Percentiles rank a stretch among this genome's conserved stretches.
phyloP scores from a whole-genome alignment of 1,284 basidiomycete species.

The Amylostereum areolatum region DNA sequence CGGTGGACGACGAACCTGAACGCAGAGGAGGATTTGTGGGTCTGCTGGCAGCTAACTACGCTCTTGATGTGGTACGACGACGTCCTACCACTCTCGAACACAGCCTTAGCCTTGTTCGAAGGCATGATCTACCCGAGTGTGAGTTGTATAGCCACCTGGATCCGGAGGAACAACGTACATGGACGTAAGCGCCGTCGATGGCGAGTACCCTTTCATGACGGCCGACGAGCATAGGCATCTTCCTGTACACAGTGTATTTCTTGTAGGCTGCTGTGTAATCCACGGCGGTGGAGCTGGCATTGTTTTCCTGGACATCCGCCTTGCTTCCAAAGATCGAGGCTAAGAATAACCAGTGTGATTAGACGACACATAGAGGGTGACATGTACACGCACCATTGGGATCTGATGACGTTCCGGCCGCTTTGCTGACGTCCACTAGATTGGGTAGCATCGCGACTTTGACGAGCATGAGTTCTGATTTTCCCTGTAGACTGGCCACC shows the following conservation, averaged over 20 bases:
- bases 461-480: conserved; percentile 80
- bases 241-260: conserved; percentile 93
- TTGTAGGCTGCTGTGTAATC: conserved; percentile 80
- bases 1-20: conserved; percentile 83
- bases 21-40: conserved; percentile 70
- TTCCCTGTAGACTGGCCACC: conserved; percentile 87
- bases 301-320: conserved; percentile 67
- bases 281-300: conserved; percentile 45
- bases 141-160: background rate
- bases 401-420: conserved; percentile 69
- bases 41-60: conserved; percentile 80
- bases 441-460: conserved; percentile 72
- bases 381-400: conserved; percentile 68
- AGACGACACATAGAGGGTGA: conserved; percentile 1
- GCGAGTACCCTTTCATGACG: conserved; percentile 89
- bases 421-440: conserved; percentile 55
- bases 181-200: conserved; percentile 93
- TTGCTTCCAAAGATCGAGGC: conserved; percentile 89
- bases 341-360: conserved; percentile 24
- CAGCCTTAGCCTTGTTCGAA: conserved; percentile 72
- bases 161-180: conserved; percentile 47
- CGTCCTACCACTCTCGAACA: conserved; percentile 86
- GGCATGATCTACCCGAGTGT: conserved; percentile 73
- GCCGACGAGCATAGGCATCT: conserved; percentile 88
- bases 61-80: conserved; percentile 90